Evolutionary conservation across 768 basidiomycete species (phyloP), one percentile per base, ranked within the genome.

Genomic region (Rubroboletus satanas): DNA sequence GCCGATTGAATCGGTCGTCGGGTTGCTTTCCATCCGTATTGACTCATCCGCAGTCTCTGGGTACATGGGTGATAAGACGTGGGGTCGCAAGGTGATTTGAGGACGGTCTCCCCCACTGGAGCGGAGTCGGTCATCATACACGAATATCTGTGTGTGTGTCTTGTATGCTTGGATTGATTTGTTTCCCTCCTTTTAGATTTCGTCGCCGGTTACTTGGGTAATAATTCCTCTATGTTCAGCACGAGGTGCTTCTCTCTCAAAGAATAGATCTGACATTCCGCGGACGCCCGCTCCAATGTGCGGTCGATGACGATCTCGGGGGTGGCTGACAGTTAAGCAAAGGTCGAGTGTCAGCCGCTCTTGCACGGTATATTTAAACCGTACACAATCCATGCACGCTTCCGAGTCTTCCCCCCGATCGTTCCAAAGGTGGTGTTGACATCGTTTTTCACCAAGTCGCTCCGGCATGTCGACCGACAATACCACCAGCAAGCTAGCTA

Each of bases 401-500:
- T 11, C 18, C 10, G n/a, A 14, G 11, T 5, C 15, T n/a, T 23
- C 38, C 47, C 3, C 36, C 18, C 21, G 21, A 21, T 29, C 26
- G 2, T 32, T 17, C 26, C 38, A 17, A 28, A 47, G 33, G 33
- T 5, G 29, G 44, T 6, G 8, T 23, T 17, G 14, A 18, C 32
- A 36, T 18, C 17, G 32, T 15, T 28, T 26, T 21, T 21, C 28
- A 21, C 21, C 28, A n/a, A 18, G 17, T n/a, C 14, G 42, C 43
- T 49, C 17, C 15, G 38, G 44, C 15, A 67, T 66, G 65, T 39
- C 45, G 15, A 28, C 32, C 5, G 49, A 56, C 41, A 37, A 28
- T 11, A 14, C 46, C 7, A 15, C 50, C 23, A 39, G 6, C 26
- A 50, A 45, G 21, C 44, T 15, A 1, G 15, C 45, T 11, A 65